Evolutionary conservation across 139 green algal species (phyloP).

Genomic region (Eudorina sp.): DNA sequence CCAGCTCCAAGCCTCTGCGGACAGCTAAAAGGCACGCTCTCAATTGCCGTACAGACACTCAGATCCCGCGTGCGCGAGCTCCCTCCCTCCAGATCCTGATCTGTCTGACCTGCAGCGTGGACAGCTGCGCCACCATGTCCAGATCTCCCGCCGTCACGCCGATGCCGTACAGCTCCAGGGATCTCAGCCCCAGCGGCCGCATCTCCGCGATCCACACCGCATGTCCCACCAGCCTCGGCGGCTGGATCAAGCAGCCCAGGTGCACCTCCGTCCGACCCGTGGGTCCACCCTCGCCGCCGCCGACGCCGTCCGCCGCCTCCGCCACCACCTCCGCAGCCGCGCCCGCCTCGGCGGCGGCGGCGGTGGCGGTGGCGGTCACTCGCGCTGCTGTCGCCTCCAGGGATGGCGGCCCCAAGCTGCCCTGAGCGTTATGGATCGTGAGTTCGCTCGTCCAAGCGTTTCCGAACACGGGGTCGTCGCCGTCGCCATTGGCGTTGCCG

Average conservation of each 20-base stretch:
- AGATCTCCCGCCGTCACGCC: background rate
- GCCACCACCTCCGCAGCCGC: background rate
- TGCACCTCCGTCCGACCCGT: too few relatives aligned
- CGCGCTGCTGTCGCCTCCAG: background rate
- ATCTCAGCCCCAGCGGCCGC: background rate
- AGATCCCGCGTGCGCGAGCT: too few relatives aligned
- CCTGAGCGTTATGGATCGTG: background rate
- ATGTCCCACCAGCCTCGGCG: background rate
- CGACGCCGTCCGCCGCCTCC: background rate
- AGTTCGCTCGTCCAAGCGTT: background rate
- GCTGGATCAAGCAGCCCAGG: too few relatives aligned
- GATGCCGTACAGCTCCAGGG: constrained; percentile 31
- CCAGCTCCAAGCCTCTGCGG: too few relatives aligned
- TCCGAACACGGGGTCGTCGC: background rate
- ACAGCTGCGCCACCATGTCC: background rate
- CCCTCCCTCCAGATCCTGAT: too few relatives aligned
- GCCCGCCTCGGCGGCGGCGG: background rate
- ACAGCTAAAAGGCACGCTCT: too few relatives aligned
- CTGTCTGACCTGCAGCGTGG: constrained; percentile 16
- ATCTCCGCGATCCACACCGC: constrained; percentile 18
- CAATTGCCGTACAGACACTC: too few relatives aligned
- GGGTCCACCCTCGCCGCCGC: background rate
- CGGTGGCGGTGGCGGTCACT: too few relatives aligned
- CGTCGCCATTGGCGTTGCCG: background rate
- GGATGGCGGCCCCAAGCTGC: background rate